Evolutionary conservation across 257 asterid genomes (phyloP), one percentile per base, ranked within the genome.

Genomic region (Salvia miltiorrhiza): DNA sequence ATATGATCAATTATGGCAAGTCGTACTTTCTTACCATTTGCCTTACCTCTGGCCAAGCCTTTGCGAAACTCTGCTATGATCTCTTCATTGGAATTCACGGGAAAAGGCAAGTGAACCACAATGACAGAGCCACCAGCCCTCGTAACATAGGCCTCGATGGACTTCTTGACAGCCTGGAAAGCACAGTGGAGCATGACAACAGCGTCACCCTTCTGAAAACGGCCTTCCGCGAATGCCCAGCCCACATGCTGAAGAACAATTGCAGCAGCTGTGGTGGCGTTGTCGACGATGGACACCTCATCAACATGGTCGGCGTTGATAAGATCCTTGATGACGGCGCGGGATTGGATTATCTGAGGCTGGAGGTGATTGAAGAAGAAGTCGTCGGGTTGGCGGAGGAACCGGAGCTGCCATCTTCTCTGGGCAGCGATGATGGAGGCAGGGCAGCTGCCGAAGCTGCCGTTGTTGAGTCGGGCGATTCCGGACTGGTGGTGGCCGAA

Each of bases 181-280:
- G 97, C 98, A 55, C 96, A 93, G 81, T 93, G 98, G 73, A 93
- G 96, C 96, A 93, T 93, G 56, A 93, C 95, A 7, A 93, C 97
- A 4, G 97, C 96, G 14, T 93, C 98, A 6, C 97, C 98, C 73
- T 88, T 86, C 79, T 88, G 89, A 50, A 90, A 93, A 3, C 83
- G 85, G 21, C 95, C 93, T 16, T 88, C 95, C 0, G 96, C 96
- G 6, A 93, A 85, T 41, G 95, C 92, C 98, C 98, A 93, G 32
- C 96, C 96, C 7, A 93, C 90, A 16, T 88, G 85, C 79, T 93
- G 98, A 23, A 93, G 96, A 35, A 93, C 92, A 13, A 93, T 93
- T 48, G 97, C 98, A 14, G 96, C 95, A 4, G 95, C 98, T 2
- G 98, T 90, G 48, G 98, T 93, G 55, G 98, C 98, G 63, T 93